These are phyloP conservation scores for Carex pumila DNA, from an alignment of 176 grass and related monocot species.

Conservation along the genomic window DNA sequence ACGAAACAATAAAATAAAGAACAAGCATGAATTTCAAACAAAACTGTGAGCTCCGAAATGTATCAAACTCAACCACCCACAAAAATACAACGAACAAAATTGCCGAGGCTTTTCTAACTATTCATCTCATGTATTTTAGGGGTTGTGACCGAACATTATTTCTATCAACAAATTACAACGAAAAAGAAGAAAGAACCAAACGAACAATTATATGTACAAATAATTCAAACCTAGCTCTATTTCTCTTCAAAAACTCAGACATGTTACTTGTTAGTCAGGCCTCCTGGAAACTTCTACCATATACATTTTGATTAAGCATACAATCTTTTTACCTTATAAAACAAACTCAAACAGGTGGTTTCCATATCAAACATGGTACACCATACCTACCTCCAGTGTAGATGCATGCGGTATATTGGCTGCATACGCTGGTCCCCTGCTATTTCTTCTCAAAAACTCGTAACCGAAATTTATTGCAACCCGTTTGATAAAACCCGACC, in stretches of 20 bases:
- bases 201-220: constrained; percentile 22
- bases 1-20: neutral
- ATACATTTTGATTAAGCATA: constrained; percentile 24
- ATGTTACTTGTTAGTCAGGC: constrained; percentile 20
- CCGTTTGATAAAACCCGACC: constrained; percentile 52
- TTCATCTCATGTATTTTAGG: neutral
- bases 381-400: constrained; percentile 84
- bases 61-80: neutral
- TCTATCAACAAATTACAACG: constrained; percentile 14
- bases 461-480: constrained; percentile 55
- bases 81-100: constrained; percentile 1
- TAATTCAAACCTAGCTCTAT: constrained; percentile 21
- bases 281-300: constrained; percentile 17
- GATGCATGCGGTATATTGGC: constrained; percentile 66
- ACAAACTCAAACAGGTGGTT: constrained; percentile 9
- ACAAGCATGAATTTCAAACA: neutral
- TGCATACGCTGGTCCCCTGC: constrained; percentile 45
- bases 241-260: neutral
- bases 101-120: constrained; percentile 3
- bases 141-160: neutral
- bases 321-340: constrained; percentile 21
- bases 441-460: constrained; percentile 78
- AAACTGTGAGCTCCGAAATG: neutral
- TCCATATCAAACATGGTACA: constrained; percentile 64
- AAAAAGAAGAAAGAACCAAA: neutral